Evolutionary conservation across 306 rosid genomes (phyloP), one percentile per base, ranked within the genome.

Genomic region (Cicer cuneatum): DNA sequence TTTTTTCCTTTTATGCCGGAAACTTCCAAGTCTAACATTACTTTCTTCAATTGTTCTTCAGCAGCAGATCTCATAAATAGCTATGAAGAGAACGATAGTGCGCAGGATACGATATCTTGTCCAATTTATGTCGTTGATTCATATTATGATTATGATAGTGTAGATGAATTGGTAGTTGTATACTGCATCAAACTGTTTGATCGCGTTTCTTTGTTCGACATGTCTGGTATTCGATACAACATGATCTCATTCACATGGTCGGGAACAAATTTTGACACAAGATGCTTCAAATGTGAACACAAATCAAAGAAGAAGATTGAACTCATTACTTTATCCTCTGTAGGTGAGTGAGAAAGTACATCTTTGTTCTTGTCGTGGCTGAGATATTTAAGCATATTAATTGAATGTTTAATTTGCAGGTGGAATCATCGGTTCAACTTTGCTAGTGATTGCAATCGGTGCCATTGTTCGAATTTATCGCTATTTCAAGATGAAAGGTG

Each of bases 41-140:
- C 37, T 42, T 63, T 71, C 60, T 72, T 79, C 13, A 0, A 79
- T 71, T 79, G 83, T 43, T 64, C 82, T 71, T 63, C 82, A 29
- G 8, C 10, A 6, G 51, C 2, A 18, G 37, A 69, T 10, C 48
- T 69, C 11, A 37, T 24, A 67, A 67, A 7, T 5, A 0, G 0
- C 1, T 0, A 7, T 4, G 59, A 49, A 14, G 0, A 1, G 2
- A 0, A 49, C 8, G 7, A 6, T 16, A 24, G 37, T 13, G 29
- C 13, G 11, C 73, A 70, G 15, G 51, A 53, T 71, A 54, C 18
- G 19, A 38, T 6, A 4, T 60, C 59, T 56, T 78, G 77, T 38
- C 77, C 71, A 1, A 70, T 78, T 61, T 12, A 21, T n/a, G 39
- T 5, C 0, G 6, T 29, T 13, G 4, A 1, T 2, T 6, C 41